A percentile compares a stretch with the other conserved stretches of the same genome.
These are phyloP conservation scores for Nelumbo lutea DNA, from an alignment of 164 flowering plant genomes.

Conservation along the genomic window DNA sequence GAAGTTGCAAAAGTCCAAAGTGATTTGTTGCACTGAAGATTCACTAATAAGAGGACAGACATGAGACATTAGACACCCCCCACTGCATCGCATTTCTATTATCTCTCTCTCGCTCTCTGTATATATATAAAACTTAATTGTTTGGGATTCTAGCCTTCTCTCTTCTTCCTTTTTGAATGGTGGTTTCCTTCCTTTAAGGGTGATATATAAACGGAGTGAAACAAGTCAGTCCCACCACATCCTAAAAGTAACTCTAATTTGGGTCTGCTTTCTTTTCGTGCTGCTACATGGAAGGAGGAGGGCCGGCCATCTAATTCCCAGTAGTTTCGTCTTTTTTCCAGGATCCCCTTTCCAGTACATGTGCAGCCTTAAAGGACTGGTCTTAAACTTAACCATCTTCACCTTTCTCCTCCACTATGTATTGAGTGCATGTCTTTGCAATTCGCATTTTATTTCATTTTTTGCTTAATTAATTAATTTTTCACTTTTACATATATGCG, in stretches of 20 bases:
- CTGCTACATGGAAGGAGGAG: slow-evolving; percentile 15
- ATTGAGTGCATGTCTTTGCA: background rate
- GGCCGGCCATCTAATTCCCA: slow-evolving; percentile 7
- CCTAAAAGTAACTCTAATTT: background rate
- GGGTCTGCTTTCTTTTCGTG: slow-evolving; percentile 4
- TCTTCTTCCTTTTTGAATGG: too few species aligned
- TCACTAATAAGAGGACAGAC: too few species aligned
- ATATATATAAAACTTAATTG: too few species aligned
- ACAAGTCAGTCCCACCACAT: background rate
- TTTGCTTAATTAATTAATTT: background rate
- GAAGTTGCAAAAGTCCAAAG: too few species aligned
- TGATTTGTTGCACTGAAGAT: too few species aligned
- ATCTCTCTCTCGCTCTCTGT: too few species aligned
- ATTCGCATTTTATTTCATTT: background rate
- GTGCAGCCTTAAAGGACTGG: slow-evolving; percentile 10
- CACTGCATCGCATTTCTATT: too few species aligned
- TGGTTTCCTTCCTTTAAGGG: too few species aligned
- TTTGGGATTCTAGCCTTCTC: too few species aligned
- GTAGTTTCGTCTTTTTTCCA: slow-evolving; percentile 1
- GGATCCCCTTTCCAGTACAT: slow-evolving; percentile 3
- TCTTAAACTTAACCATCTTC: slow-evolving; percentile 5
- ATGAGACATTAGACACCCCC: too few species aligned
- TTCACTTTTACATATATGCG: background rate
- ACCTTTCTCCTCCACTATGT: slow-evolving; percentile 12
- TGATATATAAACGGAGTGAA: background rate